Conservation (phyloP, 2,329 filamentous ascomycete genomes). For the Colletotrichum spaethianum region DNA sequence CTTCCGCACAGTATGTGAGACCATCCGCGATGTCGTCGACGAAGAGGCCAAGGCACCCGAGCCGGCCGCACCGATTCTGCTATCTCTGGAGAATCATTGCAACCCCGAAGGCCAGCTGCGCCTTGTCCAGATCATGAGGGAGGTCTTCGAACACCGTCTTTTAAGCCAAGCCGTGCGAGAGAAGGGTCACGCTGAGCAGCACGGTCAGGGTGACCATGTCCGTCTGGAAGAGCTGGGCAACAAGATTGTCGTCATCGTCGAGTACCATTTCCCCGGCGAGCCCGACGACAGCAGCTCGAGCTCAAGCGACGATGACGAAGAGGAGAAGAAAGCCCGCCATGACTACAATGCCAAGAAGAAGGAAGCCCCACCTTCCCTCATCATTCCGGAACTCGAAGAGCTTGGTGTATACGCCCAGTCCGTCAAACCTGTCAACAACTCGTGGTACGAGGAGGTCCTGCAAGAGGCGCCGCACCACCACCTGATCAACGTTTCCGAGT, state of each 20-base stretch:
- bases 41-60: constrained; percentile 64
- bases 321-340: constrained; percentile 54
- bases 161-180: constrained; percentile 70
- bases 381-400: constrained; percentile 75
- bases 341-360: constrained; percentile 67
- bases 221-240: constrained; percentile 71
- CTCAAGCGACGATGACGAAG: constrained; percentile 57
- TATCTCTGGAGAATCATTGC: constrained; percentile 80
- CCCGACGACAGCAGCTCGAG: constrained; percentile 54
- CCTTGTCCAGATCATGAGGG: constrained; percentile 75
- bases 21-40: constrained; percentile 74
- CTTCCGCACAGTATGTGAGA: constrained; percentile 76
- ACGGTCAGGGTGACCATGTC: constrained; percentile 66
- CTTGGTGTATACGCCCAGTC: constrained; percentile 80
- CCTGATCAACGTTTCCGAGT: constrained; percentile 79
- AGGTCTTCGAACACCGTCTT: constrained; percentile 73
- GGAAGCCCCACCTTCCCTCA: constrained; percentile 60
- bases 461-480: constrained; percentile 74
- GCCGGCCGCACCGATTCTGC: constrained; percentile 70
- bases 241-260: constrained; percentile 77
- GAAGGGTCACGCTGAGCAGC: constrained; percentile 69
- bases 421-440: constrained; percentile 76
- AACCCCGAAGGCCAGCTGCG: constrained; percentile 70
- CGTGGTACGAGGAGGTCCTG: constrained; percentile 71
- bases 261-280: constrained; percentile 73